These are phyloP conservation scores for Dentipellis sp. DNA, from an alignment of 768 basidiomycete species.

Conservation along the genomic window DNA sequence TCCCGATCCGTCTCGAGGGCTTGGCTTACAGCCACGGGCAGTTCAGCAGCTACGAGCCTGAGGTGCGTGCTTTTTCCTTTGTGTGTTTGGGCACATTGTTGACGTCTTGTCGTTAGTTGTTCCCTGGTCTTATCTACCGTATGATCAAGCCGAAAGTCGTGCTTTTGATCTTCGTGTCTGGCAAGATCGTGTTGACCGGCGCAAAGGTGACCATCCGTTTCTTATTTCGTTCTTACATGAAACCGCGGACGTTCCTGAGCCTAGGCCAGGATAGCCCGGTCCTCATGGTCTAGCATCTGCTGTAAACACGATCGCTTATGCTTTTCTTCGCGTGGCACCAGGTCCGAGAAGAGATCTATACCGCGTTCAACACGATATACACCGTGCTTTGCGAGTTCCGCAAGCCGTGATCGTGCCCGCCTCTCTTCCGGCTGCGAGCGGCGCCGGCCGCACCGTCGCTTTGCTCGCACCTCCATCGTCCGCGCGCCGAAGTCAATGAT, in stretches of 20 bases:
- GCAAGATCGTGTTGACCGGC: conserved; percentile 97
- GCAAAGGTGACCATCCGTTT: conserved; percentile 70
- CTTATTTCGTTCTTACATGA: not conserved
- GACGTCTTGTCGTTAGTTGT: conserved; percentile 47
- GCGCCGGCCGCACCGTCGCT: not conserved
- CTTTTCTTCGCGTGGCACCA: conserved; percentile 27
- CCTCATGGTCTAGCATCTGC: conserved; percentile 15
- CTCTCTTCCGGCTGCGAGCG: not conserved
- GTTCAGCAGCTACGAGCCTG: conserved; percentile 96
- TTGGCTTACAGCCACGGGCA: conserved; percentile 96
- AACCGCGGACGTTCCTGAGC: not conserved
- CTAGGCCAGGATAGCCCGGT: not conserved
- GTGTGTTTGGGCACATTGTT: not conserved
- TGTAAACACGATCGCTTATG: conserved; percentile 25
- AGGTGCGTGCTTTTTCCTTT: conserved; percentile 46
- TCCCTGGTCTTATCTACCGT: conserved; percentile 98
- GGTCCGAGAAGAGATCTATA: conserved; percentile 99
- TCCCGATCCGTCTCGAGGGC: conserved; percentile 96
- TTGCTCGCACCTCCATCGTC: not conserved
- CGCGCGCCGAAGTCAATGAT: not conserved
- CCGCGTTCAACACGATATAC: conserved; percentile 99
- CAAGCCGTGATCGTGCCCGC: conserved; percentile 47
- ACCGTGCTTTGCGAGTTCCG: conserved; percentile 94
- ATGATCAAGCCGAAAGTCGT: conserved; percentile 99
- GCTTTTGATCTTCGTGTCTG: conserved; percentile 95